Conservation (phyloP, 805 yeast genomes). For the Kazachstania martiniae region DNA sequence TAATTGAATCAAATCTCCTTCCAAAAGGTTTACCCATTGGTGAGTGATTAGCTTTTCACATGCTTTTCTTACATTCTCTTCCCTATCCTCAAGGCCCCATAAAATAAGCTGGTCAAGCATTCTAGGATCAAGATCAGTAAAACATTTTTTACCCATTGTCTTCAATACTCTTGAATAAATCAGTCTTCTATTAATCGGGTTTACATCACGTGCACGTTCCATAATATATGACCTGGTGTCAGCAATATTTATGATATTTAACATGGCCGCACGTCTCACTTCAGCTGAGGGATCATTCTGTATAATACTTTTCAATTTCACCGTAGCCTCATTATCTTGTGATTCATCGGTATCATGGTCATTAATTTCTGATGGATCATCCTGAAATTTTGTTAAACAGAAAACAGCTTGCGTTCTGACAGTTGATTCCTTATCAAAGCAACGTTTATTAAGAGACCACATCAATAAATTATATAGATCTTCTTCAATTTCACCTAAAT, state of each 20-base stretch:
- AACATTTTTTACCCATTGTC: conserved; percentile 53
- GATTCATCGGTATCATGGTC: conserved; percentile 19
- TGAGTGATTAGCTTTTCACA: conserved; percentile 59
- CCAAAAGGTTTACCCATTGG: conserved; percentile 60
- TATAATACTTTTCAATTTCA: conserved; percentile 39
- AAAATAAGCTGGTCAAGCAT: conserved; percentile 56
- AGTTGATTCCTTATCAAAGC: conserved; percentile 63
- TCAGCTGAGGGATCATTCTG: conserved; percentile 80
- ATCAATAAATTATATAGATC: conserved; percentile 55
- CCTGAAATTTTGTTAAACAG: conserved; percentile 70
- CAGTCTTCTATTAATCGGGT: conserved; percentile 57
- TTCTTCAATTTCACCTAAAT: conserved; percentile 65
- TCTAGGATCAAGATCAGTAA: conserved; percentile 23
- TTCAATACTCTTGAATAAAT: conserved; percentile 60
- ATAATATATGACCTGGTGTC: conserved; percentile 47
- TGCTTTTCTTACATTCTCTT: conserved; percentile 57
- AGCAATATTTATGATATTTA: conserved; percentile 50
- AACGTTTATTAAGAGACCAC: conserved; percentile 48
- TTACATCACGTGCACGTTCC: conserved; percentile 76
- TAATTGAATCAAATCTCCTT: conserved; percentile 62
- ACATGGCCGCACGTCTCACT: conserved; percentile 74
- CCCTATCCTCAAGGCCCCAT: conserved; percentile 88
- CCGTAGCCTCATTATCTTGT: conserved; percentile 36
- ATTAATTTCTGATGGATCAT: conserved; percentile 22
- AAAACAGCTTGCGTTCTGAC: conserved; percentile 80